Percentiles rank a stretch among this genome's conserved stretches.
Conservation (phyloP, 495 filamentous ascomycete species). For the Tuber brumale region DNA sequence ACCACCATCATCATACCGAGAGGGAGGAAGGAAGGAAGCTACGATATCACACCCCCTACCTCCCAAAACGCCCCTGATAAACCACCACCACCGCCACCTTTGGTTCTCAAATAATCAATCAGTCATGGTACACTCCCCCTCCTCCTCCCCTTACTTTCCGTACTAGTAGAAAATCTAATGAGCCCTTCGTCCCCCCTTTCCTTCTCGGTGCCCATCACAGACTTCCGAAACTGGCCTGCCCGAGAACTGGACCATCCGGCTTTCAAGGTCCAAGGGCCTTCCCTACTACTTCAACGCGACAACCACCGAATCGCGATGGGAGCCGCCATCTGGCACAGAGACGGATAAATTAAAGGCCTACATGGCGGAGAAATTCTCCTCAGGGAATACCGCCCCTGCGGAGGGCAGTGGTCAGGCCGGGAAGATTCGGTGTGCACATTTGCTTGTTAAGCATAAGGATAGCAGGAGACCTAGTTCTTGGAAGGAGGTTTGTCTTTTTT, state of each 20-base stretch:
- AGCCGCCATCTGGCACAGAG: constrained; percentile 79
- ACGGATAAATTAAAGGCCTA: constrained; percentile 83
- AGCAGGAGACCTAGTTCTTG: constrained; percentile 84
- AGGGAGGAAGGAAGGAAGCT: background rate
- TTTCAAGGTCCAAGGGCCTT: constrained; percentile 93
- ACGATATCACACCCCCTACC: background rate
- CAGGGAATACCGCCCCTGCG: constrained; percentile 49
- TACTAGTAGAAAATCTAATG: background rate
- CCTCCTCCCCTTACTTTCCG: background rate
- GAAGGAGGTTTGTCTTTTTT: constrained; percentile 55
- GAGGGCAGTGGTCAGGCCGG: constrained; percentile 54
- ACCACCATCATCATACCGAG: background rate
- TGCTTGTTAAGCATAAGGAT: constrained; percentile 86
- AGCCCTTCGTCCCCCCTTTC: constrained; percentile 21
- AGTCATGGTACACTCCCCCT: background rate
- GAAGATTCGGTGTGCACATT: constrained; percentile 85
- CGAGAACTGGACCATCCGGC: constrained; percentile 82
- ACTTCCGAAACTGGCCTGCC: constrained; percentile 65
- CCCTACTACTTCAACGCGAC: constrained; percentile 92
- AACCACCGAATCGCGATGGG: constrained; percentile 84
- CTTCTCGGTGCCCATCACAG: constrained; percentile 43
- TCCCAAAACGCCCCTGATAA: background rate
- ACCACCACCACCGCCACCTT: background rate
- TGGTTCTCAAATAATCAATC: background rate
- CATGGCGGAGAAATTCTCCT: constrained; percentile 75